A percentile compares a stretch with the other conserved stretches of the same genome.
Evolutionary conservation across 129 eudicot species (phyloP).

Genomic region (Calendula officinalis): DNA sequence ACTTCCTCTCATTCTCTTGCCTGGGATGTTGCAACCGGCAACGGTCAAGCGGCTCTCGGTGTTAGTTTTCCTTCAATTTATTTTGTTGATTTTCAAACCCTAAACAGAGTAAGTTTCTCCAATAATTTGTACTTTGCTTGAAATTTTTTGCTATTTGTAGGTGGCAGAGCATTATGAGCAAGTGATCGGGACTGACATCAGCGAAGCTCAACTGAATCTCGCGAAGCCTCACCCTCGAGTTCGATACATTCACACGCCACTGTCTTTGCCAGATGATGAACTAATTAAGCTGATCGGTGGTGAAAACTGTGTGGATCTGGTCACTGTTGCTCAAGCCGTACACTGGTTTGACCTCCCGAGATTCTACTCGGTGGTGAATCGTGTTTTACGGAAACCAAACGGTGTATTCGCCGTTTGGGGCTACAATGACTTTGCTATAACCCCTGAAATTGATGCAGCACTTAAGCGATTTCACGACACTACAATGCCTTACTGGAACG

Average conservation of each 20-base stretch:
- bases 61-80: constrained; percentile 11
- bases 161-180: constrained; percentile 53
- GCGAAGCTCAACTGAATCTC: constrained; percentile 41
- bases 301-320: constrained; percentile 43
- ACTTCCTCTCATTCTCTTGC: constrained; percentile 47
- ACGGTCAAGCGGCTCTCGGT: constrained; percentile 61
- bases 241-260: constrained; percentile 46
- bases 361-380: constrained; percentile 40
- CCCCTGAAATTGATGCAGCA: constrained; percentile 38
- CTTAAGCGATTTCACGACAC: constrained; percentile 35
- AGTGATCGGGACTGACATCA: constrained; percentile 55
- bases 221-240: constrained; percentile 42
- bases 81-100: background rate
- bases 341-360: constrained; percentile 69
- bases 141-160: constrained; percentile 7
- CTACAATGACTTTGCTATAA: constrained; percentile 41
- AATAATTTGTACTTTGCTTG: too few relatives aligned
- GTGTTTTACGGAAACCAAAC: constrained; percentile 47
- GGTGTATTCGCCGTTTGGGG: constrained; percentile 59
- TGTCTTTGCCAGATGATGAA: constrained; percentile 39
- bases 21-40: constrained; percentile 69
- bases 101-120: too few relatives aligned
- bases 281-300: constrained; percentile 34
- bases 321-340: constrained; percentile 59
- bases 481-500: constrained; percentile 49